phyloP scores from a whole-genome alignment of 441 rosid genomes.

The Pelargonium fulgidum region DNA sequence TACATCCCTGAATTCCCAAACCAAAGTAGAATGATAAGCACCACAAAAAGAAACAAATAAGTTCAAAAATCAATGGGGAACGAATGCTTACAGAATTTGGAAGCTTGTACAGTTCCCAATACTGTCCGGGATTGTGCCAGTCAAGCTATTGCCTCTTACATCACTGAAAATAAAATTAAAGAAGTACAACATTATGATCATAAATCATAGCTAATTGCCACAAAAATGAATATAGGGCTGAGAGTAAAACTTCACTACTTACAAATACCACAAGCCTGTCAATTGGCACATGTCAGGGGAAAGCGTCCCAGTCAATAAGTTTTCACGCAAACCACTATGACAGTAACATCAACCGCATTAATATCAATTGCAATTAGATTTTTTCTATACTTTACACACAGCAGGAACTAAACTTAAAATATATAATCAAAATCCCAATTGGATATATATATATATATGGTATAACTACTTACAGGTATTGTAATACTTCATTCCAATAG shows the following conservation, averaged over 20 bases:
- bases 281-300: slow-evolving; percentile 90
- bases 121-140: slow-evolving; percentile 71
- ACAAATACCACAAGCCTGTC: slow-evolving; percentile 92
- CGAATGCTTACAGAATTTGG: slow-evolving; percentile 60
- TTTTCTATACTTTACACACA: neutral
- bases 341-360: too few species aligned
- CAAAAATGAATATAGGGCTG: too few species aligned
- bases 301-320: slow-evolving; percentile 62
- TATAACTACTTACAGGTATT: slow-evolving; percentile 61
- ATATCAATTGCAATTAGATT: neutral
- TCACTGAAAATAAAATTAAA: slow-evolving; percentile 40
- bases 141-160: slow-evolving; percentile 77
- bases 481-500: slow-evolving; percentile 91
- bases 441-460: neutral
- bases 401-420: neutral
- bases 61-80: too few species aligned
- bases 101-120: slow-evolving; percentile 95
- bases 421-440: neutral
- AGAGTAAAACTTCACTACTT: slow-evolving; percentile 26
- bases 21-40: neutral
- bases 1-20: slow-evolving; percentile 45
- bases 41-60: neutral
- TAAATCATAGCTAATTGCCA: too few species aligned
- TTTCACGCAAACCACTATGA: slow-evolving; percentile 72
- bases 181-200: too few species aligned